Evolutionary conservation across 2,329 filamentous ascomycete species (phyloP), one percentile per base, ranked within the genome.

Genomic region (Ambrosiella xylebori): DNA sequence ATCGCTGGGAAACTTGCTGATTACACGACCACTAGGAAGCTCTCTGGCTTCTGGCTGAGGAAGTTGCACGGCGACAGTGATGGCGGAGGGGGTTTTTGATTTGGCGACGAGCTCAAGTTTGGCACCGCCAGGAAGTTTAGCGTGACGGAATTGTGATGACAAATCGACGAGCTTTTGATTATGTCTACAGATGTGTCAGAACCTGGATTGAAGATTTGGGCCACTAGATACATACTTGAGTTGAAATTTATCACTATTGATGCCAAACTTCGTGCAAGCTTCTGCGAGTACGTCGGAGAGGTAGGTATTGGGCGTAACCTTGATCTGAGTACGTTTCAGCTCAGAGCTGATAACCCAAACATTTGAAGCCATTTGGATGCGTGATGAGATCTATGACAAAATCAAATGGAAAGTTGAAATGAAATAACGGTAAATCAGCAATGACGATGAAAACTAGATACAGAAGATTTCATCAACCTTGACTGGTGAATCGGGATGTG

Each of bases 71-170:
- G 88, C 91, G 47, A 98, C 85, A 45, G 85, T 89, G 58, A 98
- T 85, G 53, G 85, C 85, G 1, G 88, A 84, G 0, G 90, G 85
- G 0, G 89, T 93, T 59, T 87, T 86, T 51, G 90, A 93, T 60
- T 85, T 83, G 66, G 88, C 83, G 19, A 96, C 85, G 54, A 98
- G 85, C 67, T 97, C 90, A 60, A 98, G 81, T 67, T 94, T 95
- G 60, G 93, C 91, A 61, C 93, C 93, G 41, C 87, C 80, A 11
- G 79, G 76, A 5, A 98, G 82, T 54, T 89, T 88, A 4, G 89
- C 85, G 36, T 91, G 81, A 53, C 91, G 84, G 68, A 90, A 88
- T 47, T 87, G 85, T 58, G 88, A 78, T 6, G 89, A 91, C 7
- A 98, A 78, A 65, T 96, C 89, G 60, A 98, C 74, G 39, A 81